Evolutionary conservation across 2,329 filamentous ascomycete species (phyloP).

Genomic region (Ustilaginoidea virens): DNA sequence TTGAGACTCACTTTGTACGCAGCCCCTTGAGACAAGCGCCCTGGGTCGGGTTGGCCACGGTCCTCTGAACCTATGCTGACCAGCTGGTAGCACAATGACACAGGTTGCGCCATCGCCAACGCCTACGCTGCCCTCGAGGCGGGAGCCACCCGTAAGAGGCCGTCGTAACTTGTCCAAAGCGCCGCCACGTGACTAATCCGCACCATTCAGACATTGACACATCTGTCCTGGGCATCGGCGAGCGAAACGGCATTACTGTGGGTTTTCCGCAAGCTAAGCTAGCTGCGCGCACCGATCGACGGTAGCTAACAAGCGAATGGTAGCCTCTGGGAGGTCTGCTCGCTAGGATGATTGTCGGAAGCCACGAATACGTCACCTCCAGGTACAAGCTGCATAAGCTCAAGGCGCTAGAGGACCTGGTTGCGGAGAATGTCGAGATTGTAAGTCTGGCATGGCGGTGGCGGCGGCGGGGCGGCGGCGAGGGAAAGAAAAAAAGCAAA

Average conservation of each 20-base stretch:
- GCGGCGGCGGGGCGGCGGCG: no score
- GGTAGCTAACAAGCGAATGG: no score
- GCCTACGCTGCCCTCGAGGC: constrained; percentile 77
- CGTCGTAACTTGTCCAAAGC: no score
- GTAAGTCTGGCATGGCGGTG: background rate
- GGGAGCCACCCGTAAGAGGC: constrained; percentile 55
- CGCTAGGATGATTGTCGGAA: constrained; percentile 21
- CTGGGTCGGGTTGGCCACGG: no score
- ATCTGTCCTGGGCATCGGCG: constrained; percentile 4
- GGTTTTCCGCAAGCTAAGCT: no score
- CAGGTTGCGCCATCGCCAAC: constrained; percentile 77
- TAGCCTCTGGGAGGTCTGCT: constrained; percentile 7
- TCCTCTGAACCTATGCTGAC: no score
- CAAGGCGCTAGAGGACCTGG: constrained; percentile 71
- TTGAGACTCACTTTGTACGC: constrained; percentile 58
- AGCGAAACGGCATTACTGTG: background rate
- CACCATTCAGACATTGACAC: constrained; percentile 4
- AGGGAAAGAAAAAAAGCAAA: no score
- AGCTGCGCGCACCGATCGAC: no score
- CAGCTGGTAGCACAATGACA: constrained; percentile 54
- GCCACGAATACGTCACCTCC: constrained; percentile 7
- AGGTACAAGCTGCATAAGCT: constrained; percentile 73
- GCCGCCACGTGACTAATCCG: constrained; percentile 1
- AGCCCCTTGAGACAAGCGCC: no score
- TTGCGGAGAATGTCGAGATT: constrained; percentile 30